Evolutionary conservation across 139 green algal genomes (phyloP), one percentile per base, ranked within the genome.

Genomic region (Coccomyxa sp.): DNA sequence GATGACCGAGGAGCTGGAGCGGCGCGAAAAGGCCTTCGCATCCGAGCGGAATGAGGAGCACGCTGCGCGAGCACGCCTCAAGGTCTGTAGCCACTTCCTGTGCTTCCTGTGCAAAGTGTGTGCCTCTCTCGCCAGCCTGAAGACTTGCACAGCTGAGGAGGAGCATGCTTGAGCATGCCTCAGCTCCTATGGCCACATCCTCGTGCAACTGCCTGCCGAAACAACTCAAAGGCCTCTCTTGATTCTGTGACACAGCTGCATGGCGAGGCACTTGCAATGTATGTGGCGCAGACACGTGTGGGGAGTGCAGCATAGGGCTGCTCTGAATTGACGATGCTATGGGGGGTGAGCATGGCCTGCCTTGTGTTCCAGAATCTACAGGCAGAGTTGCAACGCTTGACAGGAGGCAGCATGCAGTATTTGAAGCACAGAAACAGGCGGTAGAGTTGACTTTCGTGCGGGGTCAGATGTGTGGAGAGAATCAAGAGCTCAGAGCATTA

Each of bases 1-100:
- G 76, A 91, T 97, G 90, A 81, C 85, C 55, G 81, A 88, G 6
- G 92, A 97, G 2, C 84, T 97, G 74, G 88, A 94, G 74, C 69
- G 78, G 44, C 76, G 87, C 50, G 94, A 97, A 85, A 55, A 79
- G 22, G 70, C 72, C 12, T 79, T 40, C 4, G 39, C 79, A 38
- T 73, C 38, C 8, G 85, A 78, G 10, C 55, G 85, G 2, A 88
- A 70, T 35, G 86, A 91, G 79, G 86, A 90, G 68, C 79, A 91
- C 18, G 31, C 75, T 7, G 87, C 86, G 31, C 68, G 72, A 12
- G 73, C 24, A 6, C 35, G 54, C 0, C 35, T 82, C 36, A 50
- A 80, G 79, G 86, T 89, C 35, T 37, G 5, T 36, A 0, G 33
- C 64, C n/a, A n/a, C n/a, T n/a, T n/a, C n/a, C n/a, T n/a, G n/a